These are phyloP conservation scores for Podospora australis DNA, from an alignment of 495 filamentous ascomycete species.

Conservation along the genomic window DNA sequence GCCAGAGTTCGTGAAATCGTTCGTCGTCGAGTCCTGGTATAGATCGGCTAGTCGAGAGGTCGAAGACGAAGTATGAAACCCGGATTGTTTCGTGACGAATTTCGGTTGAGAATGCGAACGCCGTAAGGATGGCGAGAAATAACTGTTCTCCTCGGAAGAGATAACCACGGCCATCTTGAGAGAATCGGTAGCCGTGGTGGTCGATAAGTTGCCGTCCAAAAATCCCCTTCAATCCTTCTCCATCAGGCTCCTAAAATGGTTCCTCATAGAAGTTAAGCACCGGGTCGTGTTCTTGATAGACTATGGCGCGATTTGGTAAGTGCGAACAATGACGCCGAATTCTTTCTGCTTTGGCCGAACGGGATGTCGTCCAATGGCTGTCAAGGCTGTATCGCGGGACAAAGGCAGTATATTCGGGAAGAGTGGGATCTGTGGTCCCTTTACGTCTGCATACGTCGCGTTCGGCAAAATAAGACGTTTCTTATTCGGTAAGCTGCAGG, in stretches of 20 bases:
- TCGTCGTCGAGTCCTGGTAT: constrained; percentile 32
- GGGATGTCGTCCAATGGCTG: constrained; percentile 12
- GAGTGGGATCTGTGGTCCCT: constrained; percentile 1
- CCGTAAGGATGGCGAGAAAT: constrained; percentile 39
- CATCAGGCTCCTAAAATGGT: constrained; percentile 12
- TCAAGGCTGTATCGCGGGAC: constrained; percentile 11
- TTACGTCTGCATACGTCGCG: constrained; percentile 6
- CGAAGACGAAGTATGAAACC: constrained; percentile 37
- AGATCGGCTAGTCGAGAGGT: constrained; percentile 35
- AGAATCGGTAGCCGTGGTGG: constrained; percentile 11
- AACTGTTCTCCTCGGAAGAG: constrained; percentile 37
- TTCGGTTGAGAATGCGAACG: constrained; percentile 45
- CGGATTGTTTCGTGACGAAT: constrained; percentile 28
- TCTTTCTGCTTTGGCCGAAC: constrained; percentile 8
- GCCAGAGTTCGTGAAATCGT: no score
- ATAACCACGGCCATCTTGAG: constrained; percentile 43
- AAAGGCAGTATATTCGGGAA: constrained; percentile 20
- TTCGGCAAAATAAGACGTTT: constrained; percentile 5
- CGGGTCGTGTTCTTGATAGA: background rate
- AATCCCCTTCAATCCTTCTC: constrained; percentile 28
- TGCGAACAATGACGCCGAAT: background rate
- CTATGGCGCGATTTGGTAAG: background rate
- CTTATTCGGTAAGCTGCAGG: constrained; percentile 1
- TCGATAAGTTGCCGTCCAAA: constrained; percentile 19
- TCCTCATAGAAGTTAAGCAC: constrained; percentile 19